Evolutionary conservation across 495 filamentous ascomycete genomes (phyloP).

Genomic region (Tuber borchii): DNA sequence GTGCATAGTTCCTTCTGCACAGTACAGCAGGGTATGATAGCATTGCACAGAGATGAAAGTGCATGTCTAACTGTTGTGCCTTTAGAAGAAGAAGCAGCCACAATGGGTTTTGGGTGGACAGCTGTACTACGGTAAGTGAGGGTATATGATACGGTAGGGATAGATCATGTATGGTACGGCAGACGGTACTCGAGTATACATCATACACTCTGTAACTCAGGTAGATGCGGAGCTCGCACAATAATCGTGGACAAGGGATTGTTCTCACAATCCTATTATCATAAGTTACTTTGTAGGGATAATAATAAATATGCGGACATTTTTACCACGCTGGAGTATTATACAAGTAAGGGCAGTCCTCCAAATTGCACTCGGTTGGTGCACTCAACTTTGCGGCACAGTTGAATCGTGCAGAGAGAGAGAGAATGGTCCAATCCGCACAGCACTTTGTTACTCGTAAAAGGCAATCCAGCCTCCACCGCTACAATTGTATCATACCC

Average conservation of each 20-base stretch:
- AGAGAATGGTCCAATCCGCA: not conserved
- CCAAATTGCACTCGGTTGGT: not conserved
- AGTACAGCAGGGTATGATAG: too few relatives aligned
- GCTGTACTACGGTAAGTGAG: not conserved
- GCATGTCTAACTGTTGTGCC: not conserved
- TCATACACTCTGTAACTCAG: not conserved
- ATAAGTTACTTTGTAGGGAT: not conserved
- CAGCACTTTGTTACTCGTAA: not conserved
- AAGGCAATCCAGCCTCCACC: not conserved
- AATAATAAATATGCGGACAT: not conserved
- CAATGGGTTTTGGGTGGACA: not conserved
- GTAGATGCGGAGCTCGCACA: not conserved
- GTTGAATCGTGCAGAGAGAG: not conserved
- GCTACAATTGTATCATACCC: too few relatives aligned
- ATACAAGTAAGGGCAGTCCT: too few relatives aligned
- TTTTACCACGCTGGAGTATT: not conserved
- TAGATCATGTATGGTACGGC: too few relatives aligned
- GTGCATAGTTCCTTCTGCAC: not conserved
- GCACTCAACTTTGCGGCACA: not conserved
- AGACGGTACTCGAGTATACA: too few relatives aligned
- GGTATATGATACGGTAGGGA: not conserved
- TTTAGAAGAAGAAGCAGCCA: not conserved
- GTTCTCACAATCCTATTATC: not conserved
- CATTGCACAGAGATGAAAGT: not conserved
- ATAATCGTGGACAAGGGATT: not conserved